A percentile compares a stretch with the other conserved stretches of the same genome.
Evolutionary conservation across 495 filamentous ascomycete species (phyloP).

Genomic region (Xylaria curta): DNA sequence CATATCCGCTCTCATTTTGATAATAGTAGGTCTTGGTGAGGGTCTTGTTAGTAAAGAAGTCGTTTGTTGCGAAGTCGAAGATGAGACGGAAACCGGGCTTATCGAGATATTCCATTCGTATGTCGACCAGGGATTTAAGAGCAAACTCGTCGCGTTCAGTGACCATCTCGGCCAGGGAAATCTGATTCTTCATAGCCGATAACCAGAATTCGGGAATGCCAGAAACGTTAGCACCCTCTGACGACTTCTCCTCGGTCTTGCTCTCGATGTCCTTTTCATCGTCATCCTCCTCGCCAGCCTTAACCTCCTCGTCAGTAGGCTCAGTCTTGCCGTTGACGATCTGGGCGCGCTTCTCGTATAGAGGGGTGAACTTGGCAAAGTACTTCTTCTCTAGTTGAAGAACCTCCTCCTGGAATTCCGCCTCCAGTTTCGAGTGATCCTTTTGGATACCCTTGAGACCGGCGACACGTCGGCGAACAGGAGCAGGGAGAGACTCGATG

Average conservation of each 20-base stretch:
- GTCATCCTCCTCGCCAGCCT: conserved; percentile 83
- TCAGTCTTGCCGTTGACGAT: conserved; percentile 91
- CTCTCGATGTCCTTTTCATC: conserved; percentile 61
- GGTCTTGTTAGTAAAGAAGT: conserved; percentile 94
- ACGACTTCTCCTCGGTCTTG: conserved; percentile 53
- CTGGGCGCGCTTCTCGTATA: conserved; percentile 92
- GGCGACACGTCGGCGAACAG: conserved; percentile 89
- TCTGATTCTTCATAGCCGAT: conserved; percentile 99
- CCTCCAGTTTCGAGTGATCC: conserved; percentile 97
- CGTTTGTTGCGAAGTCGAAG: conserved; percentile 94
- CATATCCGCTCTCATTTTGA: conserved; percentile 97
- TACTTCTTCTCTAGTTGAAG: conserved; percentile 98
- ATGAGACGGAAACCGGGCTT: conserved; percentile 97
- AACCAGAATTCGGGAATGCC: conserved; percentile 99
- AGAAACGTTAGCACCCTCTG: conserved; percentile 53
- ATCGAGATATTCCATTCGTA: conserved; percentile 99
- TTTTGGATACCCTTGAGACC: conserved; percentile 98
- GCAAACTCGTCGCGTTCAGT: conserved; percentile 95
- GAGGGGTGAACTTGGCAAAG: conserved; percentile 96
- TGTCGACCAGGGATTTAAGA: conserved; percentile 88
- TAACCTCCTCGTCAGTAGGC: conserved; percentile 83
- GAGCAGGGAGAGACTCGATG: conserved; percentile 88
- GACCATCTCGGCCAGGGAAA: conserved; percentile 95
- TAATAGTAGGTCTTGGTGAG: conserved; percentile 99
- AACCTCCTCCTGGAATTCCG: conserved; percentile 97